A percentile compares a stretch with the other conserved stretches of the same genome.
These are phyloP conservation scores for Blastocystis sp. DNA, from an alignment of 352 stramenopile species.

Conservation along the genomic window DNA sequence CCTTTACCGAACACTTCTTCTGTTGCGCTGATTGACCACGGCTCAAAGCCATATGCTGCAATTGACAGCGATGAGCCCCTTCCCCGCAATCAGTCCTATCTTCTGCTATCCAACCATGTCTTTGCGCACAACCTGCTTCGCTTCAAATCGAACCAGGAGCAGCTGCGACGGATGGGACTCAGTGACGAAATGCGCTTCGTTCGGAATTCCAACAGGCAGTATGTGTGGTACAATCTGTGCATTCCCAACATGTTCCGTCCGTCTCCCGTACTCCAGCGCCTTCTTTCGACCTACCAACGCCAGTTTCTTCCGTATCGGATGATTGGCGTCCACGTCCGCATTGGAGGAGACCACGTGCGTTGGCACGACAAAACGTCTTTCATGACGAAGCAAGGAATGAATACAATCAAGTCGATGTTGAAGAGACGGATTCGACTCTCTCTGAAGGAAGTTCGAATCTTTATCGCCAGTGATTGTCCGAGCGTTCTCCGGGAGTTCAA, in stretches of 20 bases:
- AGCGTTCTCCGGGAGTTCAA: not conserved
- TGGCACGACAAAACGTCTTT: constrained; percentile 8
- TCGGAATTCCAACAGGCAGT: not conserved
- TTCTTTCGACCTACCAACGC: not conserved
- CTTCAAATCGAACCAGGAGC: not conserved
- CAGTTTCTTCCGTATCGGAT: not conserved
- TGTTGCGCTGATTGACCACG: not conserved
- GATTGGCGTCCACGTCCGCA: constrained; percentile 25
- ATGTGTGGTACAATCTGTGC: constrained; percentile 56
- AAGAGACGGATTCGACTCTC: not conserved
- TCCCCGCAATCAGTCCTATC: not conserved
- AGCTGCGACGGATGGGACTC: not conserved
- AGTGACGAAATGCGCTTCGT: not conserved
- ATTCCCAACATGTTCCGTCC: constrained; percentile 58
- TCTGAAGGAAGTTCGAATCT: not conserved
- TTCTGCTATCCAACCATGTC: constrained; percentile 2
- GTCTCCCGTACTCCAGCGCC: not conserved
- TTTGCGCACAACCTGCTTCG: constrained; percentile 28
- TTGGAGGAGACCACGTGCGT: not conserved
- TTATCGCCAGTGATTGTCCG: constrained; percentile 25
- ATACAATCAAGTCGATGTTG: not conserved
- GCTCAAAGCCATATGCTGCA: not conserved
- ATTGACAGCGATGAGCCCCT: not conserved
- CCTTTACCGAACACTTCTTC: not conserved
- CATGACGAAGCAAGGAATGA: not conserved